phyloP scores from a whole-genome alignment of 2,329 filamentous ascomycete genomes.

The Fusarium clavum region DNA sequence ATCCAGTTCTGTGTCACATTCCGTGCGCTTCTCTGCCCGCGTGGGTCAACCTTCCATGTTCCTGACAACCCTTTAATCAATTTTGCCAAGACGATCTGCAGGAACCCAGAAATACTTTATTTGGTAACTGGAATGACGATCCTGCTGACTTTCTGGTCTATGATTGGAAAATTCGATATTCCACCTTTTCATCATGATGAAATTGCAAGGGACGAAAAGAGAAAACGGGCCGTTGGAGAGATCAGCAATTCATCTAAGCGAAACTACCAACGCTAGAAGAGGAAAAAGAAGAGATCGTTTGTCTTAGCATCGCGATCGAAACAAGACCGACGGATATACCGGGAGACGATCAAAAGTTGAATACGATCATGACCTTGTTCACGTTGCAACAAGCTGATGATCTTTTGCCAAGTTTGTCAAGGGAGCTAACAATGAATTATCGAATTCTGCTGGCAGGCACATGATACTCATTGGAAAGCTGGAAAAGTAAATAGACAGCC shows the following conservation, averaged over 20 bases:
- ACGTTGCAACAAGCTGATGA: slow-evolving; percentile 9
- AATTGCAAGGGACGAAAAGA: background rate
- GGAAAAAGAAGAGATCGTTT: background rate
- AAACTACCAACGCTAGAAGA: slow-evolving; percentile 1
- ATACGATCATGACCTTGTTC: slow-evolving; percentile 10
- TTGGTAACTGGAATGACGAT: slow-evolving; percentile 13
- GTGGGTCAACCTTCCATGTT: slow-evolving; percentile 13
- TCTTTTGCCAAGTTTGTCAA: slow-evolving; percentile 13
- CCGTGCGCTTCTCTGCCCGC: background rate
- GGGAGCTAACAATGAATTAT: slow-evolving; percentile 23
- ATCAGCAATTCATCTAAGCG: background rate
- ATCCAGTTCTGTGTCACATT: slow-evolving; percentile 16
- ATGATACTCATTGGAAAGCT: slow-evolving; percentile 5
- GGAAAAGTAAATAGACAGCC: slow-evolving; percentile 8
- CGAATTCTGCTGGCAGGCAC: slow-evolving; percentile 21
- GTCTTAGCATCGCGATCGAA: slow-evolving; percentile 16
- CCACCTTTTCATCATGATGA: background rate
- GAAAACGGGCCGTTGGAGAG: slow-evolving; percentile 9
- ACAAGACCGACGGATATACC: background rate
- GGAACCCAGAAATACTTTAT: slow-evolving; percentile 23
- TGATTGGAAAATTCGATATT: slow-evolving; percentile 8
- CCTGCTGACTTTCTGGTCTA: background rate
- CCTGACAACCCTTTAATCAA: slow-evolving; percentile 6
- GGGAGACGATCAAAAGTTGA: slow-evolving; percentile 6
- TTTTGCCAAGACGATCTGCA: slow-evolving; percentile 39